Base-by-base conservation (phyloP, 139 green algal species). In the Chlorella sp. region DNA sequence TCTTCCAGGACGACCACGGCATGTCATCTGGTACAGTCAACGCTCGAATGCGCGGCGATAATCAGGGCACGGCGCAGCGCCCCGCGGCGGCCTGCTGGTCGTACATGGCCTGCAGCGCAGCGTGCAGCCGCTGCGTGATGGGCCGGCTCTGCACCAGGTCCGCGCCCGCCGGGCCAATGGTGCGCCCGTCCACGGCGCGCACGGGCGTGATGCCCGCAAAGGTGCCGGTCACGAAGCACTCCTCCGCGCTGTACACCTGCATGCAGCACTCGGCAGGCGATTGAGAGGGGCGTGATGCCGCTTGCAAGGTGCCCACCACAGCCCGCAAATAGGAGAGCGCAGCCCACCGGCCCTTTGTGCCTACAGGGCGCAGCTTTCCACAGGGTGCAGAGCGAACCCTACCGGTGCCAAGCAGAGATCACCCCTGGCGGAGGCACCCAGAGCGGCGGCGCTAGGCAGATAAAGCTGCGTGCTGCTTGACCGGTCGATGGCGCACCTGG, bases 221-320 rank as follows among this genome's bases (percentile, higher is more conserved):
- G 0, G 90, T 94, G 49, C 90, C 89, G 0, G 88, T 94, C 20
- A 93, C 87, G 74, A 95, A 93, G 0, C 82, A 83, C 79, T 94
- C 89, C 36, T 90, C 82, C 10, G 89, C 86, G 30, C 67, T 63
- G 74, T 92, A 93, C 27, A 91, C 87, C 86, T 91, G 75, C 35
- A 34, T n/a, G 6, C 3, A 31, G 59, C 27, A 65, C 59, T 10
- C 59, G 27, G 27, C n/a, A n/a, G n/a, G n/a, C n/a, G 23, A 35
- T 22, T 23, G 5, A 35, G 20, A 31, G n/a, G 27, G 10, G 27
- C 60, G 6, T 67, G 14, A 69, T n/a, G 31, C 3, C 10, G 42
- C 42, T 24, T 55, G 42, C n/a, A 55, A 55, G 42, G 10, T 55
- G 42, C 42, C 17, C 42, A 55, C 17, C 42, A 55, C 42, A 17